phyloP scores from a whole-genome alignment of 169 alveolate genomes.

The Hepatocystis sp. region DNA sequence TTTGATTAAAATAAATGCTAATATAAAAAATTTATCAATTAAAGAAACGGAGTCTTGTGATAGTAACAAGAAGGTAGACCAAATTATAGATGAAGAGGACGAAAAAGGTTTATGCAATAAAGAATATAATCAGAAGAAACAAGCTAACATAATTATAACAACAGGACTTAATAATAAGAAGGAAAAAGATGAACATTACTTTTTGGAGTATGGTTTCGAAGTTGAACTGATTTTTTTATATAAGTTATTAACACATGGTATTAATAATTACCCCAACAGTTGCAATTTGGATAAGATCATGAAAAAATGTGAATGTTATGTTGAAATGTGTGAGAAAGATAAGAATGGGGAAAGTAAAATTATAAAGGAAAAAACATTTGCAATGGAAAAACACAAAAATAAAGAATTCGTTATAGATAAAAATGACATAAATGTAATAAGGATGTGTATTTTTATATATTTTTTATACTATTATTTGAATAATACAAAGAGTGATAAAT shows the following conservation, averaged over 20 bases:
- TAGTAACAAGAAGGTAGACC: too few relatives aligned
- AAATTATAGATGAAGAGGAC: too few relatives aligned
- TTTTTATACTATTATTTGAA: conserved; percentile 16
- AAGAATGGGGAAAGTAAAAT: conserved; percentile 31
- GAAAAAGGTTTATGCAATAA: too few relatives aligned
- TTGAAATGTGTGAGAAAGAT: conserved; percentile 23
- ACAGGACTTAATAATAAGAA: too few relatives aligned
- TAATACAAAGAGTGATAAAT: conserved; percentile 16
- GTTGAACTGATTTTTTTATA: conserved; percentile 28
- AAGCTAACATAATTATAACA: too few relatives aligned
- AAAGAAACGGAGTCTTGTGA: too few relatives aligned
- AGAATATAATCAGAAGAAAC: too few relatives aligned
- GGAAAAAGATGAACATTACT: conserved; percentile 7
- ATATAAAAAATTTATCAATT: conserved; percentile 21
- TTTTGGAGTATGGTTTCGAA: conserved; percentile 29
- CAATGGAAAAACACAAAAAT: background rate
- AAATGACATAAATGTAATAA: conserved; percentile 25
- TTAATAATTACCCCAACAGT: background rate
- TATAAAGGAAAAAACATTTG: conserved; percentile 12
- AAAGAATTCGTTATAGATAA: background rate
- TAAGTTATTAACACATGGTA: conserved; percentile 13
- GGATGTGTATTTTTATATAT: conserved; percentile 28
- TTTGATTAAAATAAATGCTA: conserved; percentile 51
- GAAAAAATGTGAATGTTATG: conserved; percentile 17
- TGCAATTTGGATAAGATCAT: background rate